Evolutionary conservation across 495 filamentous ascomycete genomes (phyloP), one percentile per base, ranked within the genome.

Genomic region (Penicillium daleae): DNA sequence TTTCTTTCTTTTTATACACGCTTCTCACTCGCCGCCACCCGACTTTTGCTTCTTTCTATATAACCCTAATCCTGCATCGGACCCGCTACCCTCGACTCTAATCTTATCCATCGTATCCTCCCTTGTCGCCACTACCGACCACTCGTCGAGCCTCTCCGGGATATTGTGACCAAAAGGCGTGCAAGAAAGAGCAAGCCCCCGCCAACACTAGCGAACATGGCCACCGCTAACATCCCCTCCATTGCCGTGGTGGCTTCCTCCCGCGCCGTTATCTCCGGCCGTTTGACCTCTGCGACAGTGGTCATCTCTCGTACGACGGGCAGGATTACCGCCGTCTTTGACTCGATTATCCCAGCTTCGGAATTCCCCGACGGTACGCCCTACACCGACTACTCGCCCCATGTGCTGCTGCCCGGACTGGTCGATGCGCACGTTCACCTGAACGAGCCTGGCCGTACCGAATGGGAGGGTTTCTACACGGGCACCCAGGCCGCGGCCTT

Each of bases 381-480:
- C 8, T 98, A 97, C 69, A 83, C 82, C 46, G 90, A 99, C 79
- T 89, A 96, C 78, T 90, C 90, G 15, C 93, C 95, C n/a, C 83
- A 88, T 76, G 80, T 97, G 21, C 79, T 99, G 35, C 85, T 99
- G 33, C 95, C 95, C 0, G 95, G 95, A 21, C 81, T 99, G 35
- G 95, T 99, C 12, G 95, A 99, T 75, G 95, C 95, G 17, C 95
- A 99, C 74, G 95, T 99, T 33, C 95, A 99, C 76, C 86, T 99
- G 68, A 99, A 99, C 70, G 95, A 99, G 79, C 95, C 95, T 0
- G 95, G 95, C 50, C 85, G 95, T 22, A 98, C 95, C 40, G 95
- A 99, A 86, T 99, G 95, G 95, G 95, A 99, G 71, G 95, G 95
- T 26, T 99, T 99, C 83, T 87, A 88, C 75, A 96, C 92, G 2